phyloP scores from a whole-genome alignment of 1,139 yeast species.

The Nadsonia starkeyi-henricii region DNA sequence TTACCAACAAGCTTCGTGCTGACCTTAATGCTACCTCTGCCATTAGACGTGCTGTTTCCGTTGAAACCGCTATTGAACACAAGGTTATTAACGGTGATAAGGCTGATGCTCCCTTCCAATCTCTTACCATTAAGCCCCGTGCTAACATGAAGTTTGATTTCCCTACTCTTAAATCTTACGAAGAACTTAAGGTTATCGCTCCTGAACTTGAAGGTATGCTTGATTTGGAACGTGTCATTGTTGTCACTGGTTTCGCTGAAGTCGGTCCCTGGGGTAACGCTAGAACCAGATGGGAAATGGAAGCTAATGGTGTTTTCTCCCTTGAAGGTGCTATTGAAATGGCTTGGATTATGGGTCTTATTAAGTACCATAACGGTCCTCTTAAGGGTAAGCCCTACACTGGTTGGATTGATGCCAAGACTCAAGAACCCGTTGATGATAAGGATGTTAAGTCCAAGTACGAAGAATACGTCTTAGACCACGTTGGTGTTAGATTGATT shows the following conservation, averaged over 20 bases:
- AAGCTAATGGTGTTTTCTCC: slow-evolving; percentile 88
- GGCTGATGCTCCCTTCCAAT: slow-evolving; percentile 74
- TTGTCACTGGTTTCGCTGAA: slow-evolving; percentile 94
- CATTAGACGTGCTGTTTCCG: slow-evolving; percentile 87
- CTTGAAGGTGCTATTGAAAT: slow-evolving; percentile 96
- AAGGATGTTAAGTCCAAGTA: slow-evolving; percentile 84
- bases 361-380: slow-evolving; percentile 85
- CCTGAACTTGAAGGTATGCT: slow-evolving; percentile 66
- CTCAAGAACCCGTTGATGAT: slow-evolving; percentile 86
- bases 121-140: slow-evolving; percentile 72
- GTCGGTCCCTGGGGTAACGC: slow-evolving; percentile 99
- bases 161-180: slow-evolving; percentile 74
- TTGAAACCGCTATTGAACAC: slow-evolving; percentile 87
- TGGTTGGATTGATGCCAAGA: slow-evolving; percentile 96
- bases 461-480: slow-evolving; percentile 76
- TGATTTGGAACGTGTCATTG: slow-evolving; percentile 82
- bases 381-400: slow-evolving; percentile 78
- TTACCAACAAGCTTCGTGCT: slow-evolving; percentile 66
- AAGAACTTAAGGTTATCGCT: slow-evolving; percentile 54
- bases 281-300: slow-evolving; percentile 99
- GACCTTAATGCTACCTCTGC: slow-evolving; percentile 79
- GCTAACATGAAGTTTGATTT: slow-evolving; percentile 88
- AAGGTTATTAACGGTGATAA: slow-evolving; percentile 80
- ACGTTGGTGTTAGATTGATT: slow-evolving; percentile 89
- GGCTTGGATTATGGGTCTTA: slow-evolving; percentile 99